Evolutionary conservation across 495 filamentous ascomycete genomes (phyloP).

Genomic region (Hypoxylon intermedium): DNA sequence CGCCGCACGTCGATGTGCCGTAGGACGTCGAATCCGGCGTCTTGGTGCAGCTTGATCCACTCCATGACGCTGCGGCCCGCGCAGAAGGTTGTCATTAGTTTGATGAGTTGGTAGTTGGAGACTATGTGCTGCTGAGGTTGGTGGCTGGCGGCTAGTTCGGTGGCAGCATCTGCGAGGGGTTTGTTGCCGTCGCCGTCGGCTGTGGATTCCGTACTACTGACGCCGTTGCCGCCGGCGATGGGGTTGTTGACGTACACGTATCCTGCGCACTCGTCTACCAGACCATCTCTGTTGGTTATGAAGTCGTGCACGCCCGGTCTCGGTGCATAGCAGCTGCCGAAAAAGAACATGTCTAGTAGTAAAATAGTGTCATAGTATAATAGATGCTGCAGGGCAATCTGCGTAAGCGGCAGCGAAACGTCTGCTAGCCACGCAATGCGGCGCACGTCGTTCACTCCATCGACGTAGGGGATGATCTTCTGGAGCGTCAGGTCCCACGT

Average conservation of each 20-base stretch:
- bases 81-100: constrained; percentile 78
- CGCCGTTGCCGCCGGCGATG: background rate
- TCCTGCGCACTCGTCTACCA: constrained; percentile 84
- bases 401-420: constrained; percentile 81
- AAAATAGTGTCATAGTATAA: constrained; percentile 89
- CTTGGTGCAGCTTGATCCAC: constrained; percentile 77
- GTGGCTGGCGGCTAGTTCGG: background rate
- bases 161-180: background rate
- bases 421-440: constrained; percentile 84
- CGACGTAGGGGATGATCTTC: constrained; percentile 80
- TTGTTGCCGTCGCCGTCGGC: background rate
- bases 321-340: constrained; percentile 85
- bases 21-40: constrained; percentile 63
- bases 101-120: constrained; percentile 63
- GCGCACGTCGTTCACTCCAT: constrained; percentile 86
- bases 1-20: constrained; percentile 82
- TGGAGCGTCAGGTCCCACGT: constrained; percentile 93
- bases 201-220: background rate
- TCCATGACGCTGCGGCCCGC: constrained; percentile 80
- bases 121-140: constrained; percentile 39
- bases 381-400: constrained; percentile 84
- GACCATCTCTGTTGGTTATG: constrained; percentile 67
- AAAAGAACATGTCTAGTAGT: constrained; percentile 92
- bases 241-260: constrained; percentile 66
- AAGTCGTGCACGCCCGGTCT: constrained; percentile 77